Evolutionary conservation across 1,284 basidiomycete genomes (phyloP).

Genomic region (Veloporphyrellus conicus): DNA sequence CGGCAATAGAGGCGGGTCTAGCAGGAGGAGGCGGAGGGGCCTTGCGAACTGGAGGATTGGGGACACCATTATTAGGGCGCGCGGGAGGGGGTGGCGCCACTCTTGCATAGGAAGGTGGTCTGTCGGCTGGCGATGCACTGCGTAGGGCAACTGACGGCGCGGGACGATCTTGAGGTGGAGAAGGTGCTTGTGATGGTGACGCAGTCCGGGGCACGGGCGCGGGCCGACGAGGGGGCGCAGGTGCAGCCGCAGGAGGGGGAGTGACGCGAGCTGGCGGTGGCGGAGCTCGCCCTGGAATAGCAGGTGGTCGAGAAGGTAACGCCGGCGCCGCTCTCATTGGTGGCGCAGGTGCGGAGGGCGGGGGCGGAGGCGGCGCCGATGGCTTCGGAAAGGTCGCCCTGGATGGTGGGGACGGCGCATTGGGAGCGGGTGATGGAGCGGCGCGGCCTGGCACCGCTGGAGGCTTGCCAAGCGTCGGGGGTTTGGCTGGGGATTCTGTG

Average conservation of each 20-base stretch:
- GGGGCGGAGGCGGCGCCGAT: slow-evolving; percentile 26
- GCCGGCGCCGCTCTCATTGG: slow-evolving; percentile 27
- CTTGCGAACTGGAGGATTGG: slow-evolving; percentile 24
- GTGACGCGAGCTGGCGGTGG: slow-evolving; percentile 25
- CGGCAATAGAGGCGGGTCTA: slow-evolving; percentile 29
- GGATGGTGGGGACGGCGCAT: slow-evolving; percentile 33
- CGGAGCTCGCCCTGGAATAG: slow-evolving; percentile 25
- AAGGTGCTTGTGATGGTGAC: slow-evolving; percentile 33
- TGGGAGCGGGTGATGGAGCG: slow-evolving; percentile 32
- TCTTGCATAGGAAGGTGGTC: slow-evolving; percentile 29
- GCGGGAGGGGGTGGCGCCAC: slow-evolving; percentile 28
- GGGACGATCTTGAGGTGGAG: slow-evolving; percentile 27
- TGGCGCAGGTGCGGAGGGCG: slow-evolving; percentile 15
- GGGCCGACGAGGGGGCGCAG: slow-evolving; percentile 39
- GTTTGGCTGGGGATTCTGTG: slow-evolving; percentile 46
- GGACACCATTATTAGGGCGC: slow-evolving; percentile 17
- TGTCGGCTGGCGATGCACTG: slow-evolving; percentile 19
- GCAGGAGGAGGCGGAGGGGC: slow-evolving; percentile 33
- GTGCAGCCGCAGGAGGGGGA: slow-evolving; percentile 30
- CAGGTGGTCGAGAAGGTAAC: slow-evolving; percentile 20
- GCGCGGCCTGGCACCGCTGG: slow-evolving; percentile 61
- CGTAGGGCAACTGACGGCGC: slow-evolving; percentile 12
- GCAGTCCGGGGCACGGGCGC: slow-evolving; percentile 32
- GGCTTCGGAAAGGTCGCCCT: slow-evolving; percentile 32
- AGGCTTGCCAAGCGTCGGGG: slow-evolving; percentile 59